Base-by-base conservation (phyloP, 1,284 basidiomycete genomes). In the Gymnopus androsaceus region DNA sequence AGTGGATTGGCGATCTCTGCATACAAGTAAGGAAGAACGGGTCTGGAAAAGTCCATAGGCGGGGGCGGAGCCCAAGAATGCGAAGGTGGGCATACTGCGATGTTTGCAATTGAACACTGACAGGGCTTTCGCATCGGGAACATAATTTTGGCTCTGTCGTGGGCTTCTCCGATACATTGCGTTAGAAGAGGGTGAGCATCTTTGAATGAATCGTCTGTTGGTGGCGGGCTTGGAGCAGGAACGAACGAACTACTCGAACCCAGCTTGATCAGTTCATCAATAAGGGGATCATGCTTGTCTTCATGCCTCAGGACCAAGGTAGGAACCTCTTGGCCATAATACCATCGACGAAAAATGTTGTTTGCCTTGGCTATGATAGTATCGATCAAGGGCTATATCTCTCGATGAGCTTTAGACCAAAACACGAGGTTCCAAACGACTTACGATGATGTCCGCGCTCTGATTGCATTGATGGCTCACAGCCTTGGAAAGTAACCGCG, bases 311-410 rank as follows among this genome's bases (percentile, higher is more conserved):
- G 67, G 2, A 76, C 67, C 47, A 75, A 70, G 1, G 73, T 74
- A 27, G 71, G 72, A 23, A 75, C 63, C 47, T 77, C 74, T 61
- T 76, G 74, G 12, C 74, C 73, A 28, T 69, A 68, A 4, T 69
- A 70, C 77, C 77, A 79, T 3, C 73, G 71, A 48, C 69, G 69
- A 61, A 77, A 78, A 45, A 76, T 76, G 61, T 73, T 67, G 56
- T 74, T 77, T 17, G 76, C 72, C 59, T 77, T 78, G 49, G 73
- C 73, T 50, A 78, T 73, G 74, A 78, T 77, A 1, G 72, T 70
- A 61, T 78, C 75, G 34, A 78, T 64, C 30, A 77, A 70, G 17
- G 75, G 75, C 77, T 79, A 49, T 33, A 44, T n/a, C 17, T 15
- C 30, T 17, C 21, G 14, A 19, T 11, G 17, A 19, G 31, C 14